Percentiles rank a stretch among this genome's conserved stretches.
Evolutionary conservation across 176 grass and related monocot genomes (phyloP).

Genomic region (Pharus latifolius): DNA sequence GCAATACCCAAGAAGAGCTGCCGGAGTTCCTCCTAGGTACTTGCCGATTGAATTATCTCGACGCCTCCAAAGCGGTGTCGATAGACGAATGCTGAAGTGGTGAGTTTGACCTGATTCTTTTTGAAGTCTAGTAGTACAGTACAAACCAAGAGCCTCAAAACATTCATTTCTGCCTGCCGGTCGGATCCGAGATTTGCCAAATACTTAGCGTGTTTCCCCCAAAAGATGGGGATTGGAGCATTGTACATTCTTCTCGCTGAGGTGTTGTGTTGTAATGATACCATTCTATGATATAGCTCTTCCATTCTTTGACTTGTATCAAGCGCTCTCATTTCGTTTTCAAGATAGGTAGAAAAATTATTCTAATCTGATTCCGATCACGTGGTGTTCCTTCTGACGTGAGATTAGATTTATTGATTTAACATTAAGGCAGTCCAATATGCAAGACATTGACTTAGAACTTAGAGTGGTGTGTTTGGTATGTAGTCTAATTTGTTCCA

Average conservation of each 20-base stretch:
- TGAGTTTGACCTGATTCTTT: constrained; percentile 12
- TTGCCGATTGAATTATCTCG: constrained; percentile 76
- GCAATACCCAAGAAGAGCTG: constrained; percentile 89
- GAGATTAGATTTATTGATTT: constrained; percentile 6
- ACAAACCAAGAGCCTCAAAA: constrained; percentile 12
- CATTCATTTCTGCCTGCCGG: constrained; percentile 13
- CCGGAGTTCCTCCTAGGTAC: constrained; percentile 84
- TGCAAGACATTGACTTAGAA: too few relatives aligned
- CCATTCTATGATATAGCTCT: constrained; percentile 10
- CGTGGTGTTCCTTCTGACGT: constrained; percentile 1
- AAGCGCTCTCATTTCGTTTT: neutral
- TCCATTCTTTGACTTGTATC: constrained; percentile 6
- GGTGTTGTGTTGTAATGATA: constrained; percentile 27
- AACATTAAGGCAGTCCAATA: too few relatives aligned
- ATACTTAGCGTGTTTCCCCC: neutral
- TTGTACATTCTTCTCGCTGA: constrained; percentile 34
- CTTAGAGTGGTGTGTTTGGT: too few relatives aligned
- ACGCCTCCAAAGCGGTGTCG: constrained; percentile 63
- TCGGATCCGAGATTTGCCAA: neutral
- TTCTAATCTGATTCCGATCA: neutral
- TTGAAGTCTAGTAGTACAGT: constrained; percentile 12
- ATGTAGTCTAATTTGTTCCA: too few relatives aligned
- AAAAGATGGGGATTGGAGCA: neutral
- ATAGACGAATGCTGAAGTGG: constrained; percentile 45
- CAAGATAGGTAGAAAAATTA: neutral